A percentile compares a stretch with the other conserved stretches of the same genome.
These are phyloP conservation scores for Fusarium armeniacum DNA, from an alignment of 2,329 filamentous ascomycete species.

Conservation along the genomic window DNA sequence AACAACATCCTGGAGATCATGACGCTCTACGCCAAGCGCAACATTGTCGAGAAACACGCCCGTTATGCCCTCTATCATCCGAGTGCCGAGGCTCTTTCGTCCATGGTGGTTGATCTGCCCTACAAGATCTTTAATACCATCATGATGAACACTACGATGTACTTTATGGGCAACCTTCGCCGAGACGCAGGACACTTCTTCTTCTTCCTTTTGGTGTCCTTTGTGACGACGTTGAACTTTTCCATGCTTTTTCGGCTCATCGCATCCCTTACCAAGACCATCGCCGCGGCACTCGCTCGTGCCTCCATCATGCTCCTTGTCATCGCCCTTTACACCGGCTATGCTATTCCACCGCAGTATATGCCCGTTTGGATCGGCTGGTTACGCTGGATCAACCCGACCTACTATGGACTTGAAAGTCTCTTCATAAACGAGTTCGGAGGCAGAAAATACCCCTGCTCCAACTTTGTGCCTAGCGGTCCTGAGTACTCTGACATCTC, in stretches of 20 bases:
- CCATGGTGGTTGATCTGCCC: constrained; percentile 43
- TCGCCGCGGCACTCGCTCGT: constrained; percentile 48
- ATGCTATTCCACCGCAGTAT: constrained; percentile 60
- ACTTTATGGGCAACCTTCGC: constrained; percentile 77
- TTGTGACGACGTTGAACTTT: constrained; percentile 72
- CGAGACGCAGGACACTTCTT: constrained; percentile 66
- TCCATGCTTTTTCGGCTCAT: constrained; percentile 70
- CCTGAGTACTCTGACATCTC: constrained; percentile 31
- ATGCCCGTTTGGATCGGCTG: constrained; percentile 68
- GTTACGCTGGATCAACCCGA: constrained; percentile 74
- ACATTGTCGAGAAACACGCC: constrained; percentile 54
- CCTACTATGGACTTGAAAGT: constrained; percentile 74
- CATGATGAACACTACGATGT: constrained; percentile 63
- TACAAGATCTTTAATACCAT: constrained; percentile 52
- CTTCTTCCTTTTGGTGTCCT: constrained; percentile 63
- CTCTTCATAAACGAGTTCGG: constrained; percentile 75
- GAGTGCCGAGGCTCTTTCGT: constrained; percentile 47
- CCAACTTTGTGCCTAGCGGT: constrained; percentile 53
- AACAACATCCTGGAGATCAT: constrained; percentile 47
- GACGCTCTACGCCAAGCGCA: constrained; percentile 50
- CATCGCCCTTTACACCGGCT: constrained; percentile 66
- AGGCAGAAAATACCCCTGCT: constrained; percentile 63
- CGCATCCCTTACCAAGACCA: constrained; percentile 46
- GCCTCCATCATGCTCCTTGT: constrained; percentile 45
- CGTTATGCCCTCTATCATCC: constrained; percentile 55